These are phyloP conservation scores for Boletus coccyginus DNA, from an alignment of 768 basidiomycete species.

Conservation along the genomic window DNA sequence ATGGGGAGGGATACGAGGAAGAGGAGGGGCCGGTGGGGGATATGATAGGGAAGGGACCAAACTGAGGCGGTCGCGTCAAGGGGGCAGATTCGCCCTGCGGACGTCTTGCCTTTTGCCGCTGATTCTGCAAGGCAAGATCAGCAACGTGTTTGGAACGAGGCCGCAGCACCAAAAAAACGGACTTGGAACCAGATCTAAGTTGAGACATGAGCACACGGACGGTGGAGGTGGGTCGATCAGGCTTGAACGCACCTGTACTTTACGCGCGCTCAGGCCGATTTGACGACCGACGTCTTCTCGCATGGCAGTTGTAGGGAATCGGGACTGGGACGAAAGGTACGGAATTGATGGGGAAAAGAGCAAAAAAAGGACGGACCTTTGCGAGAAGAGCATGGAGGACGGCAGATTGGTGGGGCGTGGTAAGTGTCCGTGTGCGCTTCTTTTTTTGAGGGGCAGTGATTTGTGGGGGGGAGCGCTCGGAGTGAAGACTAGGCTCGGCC, in stretches of 20 bases:
- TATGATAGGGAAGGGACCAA: constrained; percentile 55
- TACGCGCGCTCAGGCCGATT: constrained; percentile 86
- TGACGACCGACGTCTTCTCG: constrained; percentile 84
- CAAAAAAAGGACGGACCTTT: constrained; percentile 50
- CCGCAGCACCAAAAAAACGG: neutral
- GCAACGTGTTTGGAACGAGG: neutral
- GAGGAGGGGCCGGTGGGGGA: constrained; percentile 33
- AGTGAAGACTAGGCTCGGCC: constrained; percentile 40
- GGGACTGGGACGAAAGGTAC: constrained; percentile 52
- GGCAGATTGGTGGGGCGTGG: constrained; percentile 84
- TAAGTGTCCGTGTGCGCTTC: constrained; percentile 84
- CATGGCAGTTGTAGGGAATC: constrained; percentile 85
- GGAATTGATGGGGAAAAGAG: neutral
- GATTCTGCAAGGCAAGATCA: constrained; percentile 52
- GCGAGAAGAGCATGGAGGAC: constrained; percentile 86
- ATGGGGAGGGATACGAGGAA: constrained; percentile 13
- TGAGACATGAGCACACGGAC: constrained; percentile 10
- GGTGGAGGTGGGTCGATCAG: neutral
- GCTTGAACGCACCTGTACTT: constrained; percentile 71
- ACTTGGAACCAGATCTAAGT: constrained; percentile 89
- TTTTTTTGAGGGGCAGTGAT: constrained; percentile 38
- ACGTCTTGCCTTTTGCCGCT: constrained; percentile 82
- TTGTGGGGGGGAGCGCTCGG: constrained; percentile 35
- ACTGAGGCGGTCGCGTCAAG: constrained; percentile 55
- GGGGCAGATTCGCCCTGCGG: constrained; percentile 62